phyloP scores from a whole-genome alignment of 495 filamentous ascomycete species.

The Opeltia flavorubescens region DNA sequence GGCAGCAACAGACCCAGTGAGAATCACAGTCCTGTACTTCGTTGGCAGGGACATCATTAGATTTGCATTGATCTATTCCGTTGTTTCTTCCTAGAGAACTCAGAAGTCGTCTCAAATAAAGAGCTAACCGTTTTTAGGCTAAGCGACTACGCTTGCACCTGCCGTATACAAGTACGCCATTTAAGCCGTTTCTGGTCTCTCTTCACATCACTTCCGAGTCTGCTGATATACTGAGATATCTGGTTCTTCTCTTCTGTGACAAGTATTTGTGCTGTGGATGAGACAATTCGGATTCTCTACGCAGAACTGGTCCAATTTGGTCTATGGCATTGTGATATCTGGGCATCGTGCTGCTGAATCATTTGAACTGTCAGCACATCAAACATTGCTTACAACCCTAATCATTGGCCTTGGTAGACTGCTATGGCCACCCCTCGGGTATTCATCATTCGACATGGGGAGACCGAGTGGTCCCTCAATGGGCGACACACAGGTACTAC shows the following conservation, averaged over 20 bases:
- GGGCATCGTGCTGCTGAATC: background rate
- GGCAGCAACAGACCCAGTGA: conserved; percentile 31
- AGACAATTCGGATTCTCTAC: too few relatives aligned
- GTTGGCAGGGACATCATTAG: conserved; percentile 8
- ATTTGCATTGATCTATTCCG: background rate
- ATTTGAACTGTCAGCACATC: too few relatives aligned
- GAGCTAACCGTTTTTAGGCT: too few relatives aligned
- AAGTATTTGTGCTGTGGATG: too few relatives aligned
- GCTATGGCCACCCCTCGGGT: conserved; percentile 56
- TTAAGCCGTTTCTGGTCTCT: too few relatives aligned
- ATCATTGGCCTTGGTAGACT: background rate
- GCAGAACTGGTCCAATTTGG: background rate
- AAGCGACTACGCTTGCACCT: too few relatives aligned
- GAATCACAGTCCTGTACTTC: conserved; percentile 22
- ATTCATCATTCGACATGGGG: conserved; percentile 88
- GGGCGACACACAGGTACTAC: conserved; percentile 80
- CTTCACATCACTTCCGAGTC: too few relatives aligned
- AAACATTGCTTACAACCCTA: background rate
- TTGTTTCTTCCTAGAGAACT: background rate
- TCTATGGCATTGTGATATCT: too few relatives aligned
- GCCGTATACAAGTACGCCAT: too few relatives aligned
- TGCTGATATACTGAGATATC: too few relatives aligned
- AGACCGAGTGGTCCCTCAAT: conserved; percentile 94
- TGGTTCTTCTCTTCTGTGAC: too few relatives aligned
- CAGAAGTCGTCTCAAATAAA: background rate